Base-by-base conservation (phyloP, 768 basidiomycete species). In the Lactarius tabidus region DNA sequence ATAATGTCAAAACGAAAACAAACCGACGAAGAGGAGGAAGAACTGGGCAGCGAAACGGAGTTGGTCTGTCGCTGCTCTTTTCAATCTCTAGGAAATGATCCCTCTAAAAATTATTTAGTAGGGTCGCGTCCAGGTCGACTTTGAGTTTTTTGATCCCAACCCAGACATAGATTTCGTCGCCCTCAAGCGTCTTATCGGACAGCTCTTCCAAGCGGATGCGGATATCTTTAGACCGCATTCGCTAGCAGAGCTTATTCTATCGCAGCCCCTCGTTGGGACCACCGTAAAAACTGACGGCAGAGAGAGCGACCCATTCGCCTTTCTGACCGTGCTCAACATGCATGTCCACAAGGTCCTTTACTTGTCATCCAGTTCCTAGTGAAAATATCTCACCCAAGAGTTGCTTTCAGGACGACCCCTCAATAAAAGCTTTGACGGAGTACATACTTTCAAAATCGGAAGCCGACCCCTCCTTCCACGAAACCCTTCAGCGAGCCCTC, bases 91-190 rank as follows among this genome's bases (percentile, higher is more conserved):
- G 17, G 9, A 36, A 35, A 29, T 29, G 41, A 33, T 48, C 2
- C 48, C 33, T 52, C 57, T 53, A 14, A 60, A 62, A 36, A 38
- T 61, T 56, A 60, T 71, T 66, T 71, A 75, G 77, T 78, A 85
- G 83, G 83, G 80, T 72, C 81, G 89, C 71, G 82, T 95, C 77
- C 84, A 95, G 75, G 89, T 95, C 69, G 88, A 90, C 72, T 98
- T 98, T 72, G 94, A 97, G 69, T 98, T 97, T 74, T 95, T 92
- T 81, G 88, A 92, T 74, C 86, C 92, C 7, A 88, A 91, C 69
- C 85, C 90, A 3, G 81, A 74, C 29, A 77, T 91, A 70, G 95
- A 98, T 77, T 97, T 90, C 73, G 87, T 90, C 67, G 93, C 95
- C 2, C 79, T 96, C 72, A 90, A 91, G 62, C 83, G 90, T 0